Base-by-base conservation (phyloP, 768 basidiomycete genomes). In the Trametes punicea region DNA sequence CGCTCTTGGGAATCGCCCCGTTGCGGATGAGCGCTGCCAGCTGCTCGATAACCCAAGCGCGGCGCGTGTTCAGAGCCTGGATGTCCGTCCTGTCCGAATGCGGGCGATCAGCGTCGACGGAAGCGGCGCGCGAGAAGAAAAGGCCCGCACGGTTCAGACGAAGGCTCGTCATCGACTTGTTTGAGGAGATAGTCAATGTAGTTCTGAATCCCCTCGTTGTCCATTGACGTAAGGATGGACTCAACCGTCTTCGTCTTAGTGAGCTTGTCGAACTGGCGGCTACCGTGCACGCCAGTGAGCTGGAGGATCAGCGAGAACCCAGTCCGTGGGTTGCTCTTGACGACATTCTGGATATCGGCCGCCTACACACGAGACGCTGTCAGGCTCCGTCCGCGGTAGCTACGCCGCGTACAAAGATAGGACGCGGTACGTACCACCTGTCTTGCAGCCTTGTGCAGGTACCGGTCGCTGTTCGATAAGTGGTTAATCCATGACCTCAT, bases 401-500 rank as follows among this genome's bases (percentile, higher is more conserved):
- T 27, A 27, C 40, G 50, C 39, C n/a, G 9, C 29, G 36, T 42
- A 25, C 26, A 34, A 23, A 25, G 46, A 34, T 39, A 53, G 49
- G 23, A 20, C 21, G 21, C 46, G 26, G 36, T 42, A 70, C 86
- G 40, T 63, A 90, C 96, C 67, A 92, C 85, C 69, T 90, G 84
- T 55, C 80, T 81, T 2, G 96, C 92, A 16, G 88, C 86, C 71
- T 92, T 94, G 74, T 96, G 90, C 42, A 98, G 73, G 67, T 93
- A 88, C 47, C 93, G 82, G 70, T 98, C 95, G 41, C 79, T 79
- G 51, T 90, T 86, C 0, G 92, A 89, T 20, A 99, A 78, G 70
- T 98, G 94, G 67, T 96, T 96, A 57, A 96, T 95, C 92, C 95
- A 96, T 33, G 88, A 87, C 33, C 93, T 86, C 89, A 98, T 94